Evolutionary conservation across 164 flowering plant species (phyloP).

Genomic region (Dillenia turbinata): DNA sequence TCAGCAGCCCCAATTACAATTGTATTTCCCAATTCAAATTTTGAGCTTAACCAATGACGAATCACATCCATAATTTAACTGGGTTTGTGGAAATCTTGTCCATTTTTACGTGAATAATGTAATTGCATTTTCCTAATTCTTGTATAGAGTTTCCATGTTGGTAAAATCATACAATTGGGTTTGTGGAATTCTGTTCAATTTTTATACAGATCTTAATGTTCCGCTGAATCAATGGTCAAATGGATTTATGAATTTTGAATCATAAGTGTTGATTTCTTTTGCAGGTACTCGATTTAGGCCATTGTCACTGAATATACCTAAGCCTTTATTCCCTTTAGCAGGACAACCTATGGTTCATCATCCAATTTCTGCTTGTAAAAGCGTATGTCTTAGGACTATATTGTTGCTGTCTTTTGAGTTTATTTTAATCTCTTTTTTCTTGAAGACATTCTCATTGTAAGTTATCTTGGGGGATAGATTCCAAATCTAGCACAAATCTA

Average conservation of each 20-base stretch:
- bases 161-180: not conserved
- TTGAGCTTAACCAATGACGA: too few relatives aligned
- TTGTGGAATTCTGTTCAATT: not conserved
- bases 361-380: constrained; percentile 93
- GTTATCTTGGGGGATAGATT: constrained; percentile 38
- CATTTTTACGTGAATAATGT: too few relatives aligned
- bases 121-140: too few relatives aligned
- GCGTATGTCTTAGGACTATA: constrained; percentile 34
- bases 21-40: too few relatives aligned
- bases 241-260: not conserved
- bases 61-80: too few relatives aligned
- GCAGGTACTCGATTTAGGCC: constrained; percentile 92
- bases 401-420: not conserved
- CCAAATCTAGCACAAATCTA: constrained; percentile 86
- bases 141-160: too few relatives aligned
- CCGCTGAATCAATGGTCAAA: not conserved
- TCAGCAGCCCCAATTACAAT: too few relatives aligned
- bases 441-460: not conserved
- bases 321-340: constrained; percentile 93
- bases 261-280: not conserved
- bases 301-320: constrained; percentile 78
- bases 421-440: not conserved
- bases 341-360: constrained; percentile 98
- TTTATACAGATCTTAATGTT: not conserved
- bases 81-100: too few relatives aligned